Evolutionary conservation across 2,329 filamentous ascomycete species (phyloP).

Genomic region (Sordariomycetes sp.): DNA sequence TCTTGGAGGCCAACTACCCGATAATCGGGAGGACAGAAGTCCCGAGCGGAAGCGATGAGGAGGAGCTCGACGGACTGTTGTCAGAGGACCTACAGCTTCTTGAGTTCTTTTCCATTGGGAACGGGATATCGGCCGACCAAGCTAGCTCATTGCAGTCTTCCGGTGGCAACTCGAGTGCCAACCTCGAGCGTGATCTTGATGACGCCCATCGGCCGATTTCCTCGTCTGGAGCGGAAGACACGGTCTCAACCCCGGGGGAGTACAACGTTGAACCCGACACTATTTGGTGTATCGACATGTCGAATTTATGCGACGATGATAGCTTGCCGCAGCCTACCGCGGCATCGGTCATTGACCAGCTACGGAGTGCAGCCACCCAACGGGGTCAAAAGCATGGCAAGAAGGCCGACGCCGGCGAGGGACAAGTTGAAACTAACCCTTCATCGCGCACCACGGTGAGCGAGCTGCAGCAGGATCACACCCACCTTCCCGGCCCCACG

Average conservation of each 20-base stretch:
- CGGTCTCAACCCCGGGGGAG: too few relatives aligned
- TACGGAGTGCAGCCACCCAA: neutral
- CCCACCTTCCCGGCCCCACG: neutral
- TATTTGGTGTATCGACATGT: constrained; percentile 1
- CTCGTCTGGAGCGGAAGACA: neutral
- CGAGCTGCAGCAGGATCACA: neutral
- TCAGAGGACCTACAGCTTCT: constrained; percentile 1
- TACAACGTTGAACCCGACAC: neutral
- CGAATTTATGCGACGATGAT: neutral
- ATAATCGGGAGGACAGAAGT: neutral
- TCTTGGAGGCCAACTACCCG: constrained; percentile 30
- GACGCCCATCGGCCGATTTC: neutral
- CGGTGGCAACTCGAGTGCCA: neutral
- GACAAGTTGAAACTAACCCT: neutral
- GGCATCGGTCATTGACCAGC: neutral
- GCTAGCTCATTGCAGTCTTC: neutral
- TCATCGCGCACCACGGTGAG: neutral
- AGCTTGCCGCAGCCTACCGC: neutral
- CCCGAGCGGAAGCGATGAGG: neutral
- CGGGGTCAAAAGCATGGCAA: neutral
- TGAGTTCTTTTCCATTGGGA: neutral
- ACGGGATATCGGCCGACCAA: neutral
- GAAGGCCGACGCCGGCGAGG: neutral
- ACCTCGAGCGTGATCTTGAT: neutral
- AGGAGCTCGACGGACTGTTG: neutral